Percentiles rank a stretch among this genome's conserved stretches.
Evolutionary conservation across 371 early-diverging fungal species (phyloP).

Genomic region (Synchytrium microbalum): DNA sequence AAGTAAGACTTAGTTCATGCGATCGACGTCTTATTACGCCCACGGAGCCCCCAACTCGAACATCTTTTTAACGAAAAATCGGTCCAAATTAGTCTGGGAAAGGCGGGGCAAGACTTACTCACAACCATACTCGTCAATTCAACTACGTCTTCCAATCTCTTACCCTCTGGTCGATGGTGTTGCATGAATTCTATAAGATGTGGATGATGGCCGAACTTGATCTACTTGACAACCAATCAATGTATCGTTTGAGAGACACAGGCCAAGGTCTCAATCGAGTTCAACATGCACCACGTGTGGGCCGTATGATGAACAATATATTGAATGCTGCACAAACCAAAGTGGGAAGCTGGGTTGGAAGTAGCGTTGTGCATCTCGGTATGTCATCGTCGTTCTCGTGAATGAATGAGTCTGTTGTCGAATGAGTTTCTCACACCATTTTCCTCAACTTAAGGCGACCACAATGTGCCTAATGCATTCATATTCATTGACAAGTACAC

Average conservation of each 20-base stretch:
- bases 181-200: slow-evolving; percentile 90
- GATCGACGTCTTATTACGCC: too few relatives aligned
- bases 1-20: slow-evolving; percentile 11
- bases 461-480: slow-evolving; percentile 65
- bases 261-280: slow-evolving; percentile 88
- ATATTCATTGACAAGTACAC: slow-evolving; percentile 97
- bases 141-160: slow-evolving; percentile 90
- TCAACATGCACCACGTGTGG: slow-evolving; percentile 16
- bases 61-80: too few relatives aligned
- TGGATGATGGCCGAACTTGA: slow-evolving; percentile 89
- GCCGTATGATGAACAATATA: slow-evolving; percentile 72
- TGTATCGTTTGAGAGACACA: slow-evolving; percentile 85
- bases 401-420: too few relatives aligned
- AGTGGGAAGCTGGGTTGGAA: slow-evolving; percentile 88
- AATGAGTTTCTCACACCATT: too few relatives aligned
- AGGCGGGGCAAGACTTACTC: slow-evolving; percentile 83
- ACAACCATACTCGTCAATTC: slow-evolving; percentile 86
- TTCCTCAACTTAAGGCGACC: slow-evolving; percentile 91
- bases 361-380: slow-evolving; percentile 23
- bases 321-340: slow-evolving; percentile 59
- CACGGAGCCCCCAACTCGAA: too few relatives aligned
- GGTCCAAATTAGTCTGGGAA: slow-evolving; percentile 60
- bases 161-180: slow-evolving; percentile 87
- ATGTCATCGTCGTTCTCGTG: too few relatives aligned
- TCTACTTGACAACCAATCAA: slow-evolving; percentile 57